These are phyloP conservation scores for Erigeron philadelphicus DNA, from an alignment of 140 eudicot genomes.

Conservation along the genomic window DNA sequence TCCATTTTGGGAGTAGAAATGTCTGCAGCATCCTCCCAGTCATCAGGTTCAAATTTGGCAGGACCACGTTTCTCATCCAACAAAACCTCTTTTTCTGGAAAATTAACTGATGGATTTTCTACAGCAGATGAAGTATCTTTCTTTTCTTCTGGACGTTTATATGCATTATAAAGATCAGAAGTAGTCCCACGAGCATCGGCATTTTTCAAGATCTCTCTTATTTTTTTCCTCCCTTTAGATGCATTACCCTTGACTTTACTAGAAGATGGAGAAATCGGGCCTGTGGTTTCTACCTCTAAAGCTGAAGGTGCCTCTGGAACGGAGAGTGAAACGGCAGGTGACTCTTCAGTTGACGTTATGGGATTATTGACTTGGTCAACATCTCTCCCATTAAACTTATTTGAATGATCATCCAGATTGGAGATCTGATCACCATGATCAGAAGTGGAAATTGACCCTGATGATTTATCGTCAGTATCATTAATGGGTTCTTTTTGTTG, in stretches of 20 bases:
- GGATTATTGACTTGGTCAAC: conserved; percentile 21
- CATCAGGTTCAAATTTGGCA: conserved; percentile 69
- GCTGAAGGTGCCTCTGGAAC: conserved; percentile 24
- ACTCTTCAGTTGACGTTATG: neutral
- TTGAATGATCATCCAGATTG: conserved; percentile 12
- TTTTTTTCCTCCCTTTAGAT: conserved; percentile 45
- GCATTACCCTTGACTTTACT: conserved; percentile 37
- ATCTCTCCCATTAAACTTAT: neutral
- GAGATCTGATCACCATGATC: conserved; percentile 20
- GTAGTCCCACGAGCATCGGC: conserved; percentile 80
- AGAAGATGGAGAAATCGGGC: conserved; percentile 29
- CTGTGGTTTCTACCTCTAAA: conserved; percentile 20
- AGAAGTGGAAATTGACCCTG: conserved; percentile 20
- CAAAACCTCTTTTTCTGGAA: conserved; percentile 26
- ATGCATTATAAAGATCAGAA: conserved; percentile 82
- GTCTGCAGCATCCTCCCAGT: conserved; percentile 97
- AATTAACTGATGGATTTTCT: conserved; percentile 30
- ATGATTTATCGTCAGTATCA: conserved; percentile 18
- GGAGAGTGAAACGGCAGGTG: conserved; percentile 20
- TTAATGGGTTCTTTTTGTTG: conserved; percentile 18
- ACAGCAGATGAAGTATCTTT: conserved; percentile 31
- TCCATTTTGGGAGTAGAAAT: conserved; percentile 60
- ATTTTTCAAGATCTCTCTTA: conserved; percentile 45
- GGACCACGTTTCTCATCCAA: conserved; percentile 25
- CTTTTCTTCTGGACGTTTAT: conserved; percentile 82